Evolutionary conservation across 2,329 filamentous ascomycete species (phyloP).

Genomic region (Ophiocordyceps australis): DNA sequence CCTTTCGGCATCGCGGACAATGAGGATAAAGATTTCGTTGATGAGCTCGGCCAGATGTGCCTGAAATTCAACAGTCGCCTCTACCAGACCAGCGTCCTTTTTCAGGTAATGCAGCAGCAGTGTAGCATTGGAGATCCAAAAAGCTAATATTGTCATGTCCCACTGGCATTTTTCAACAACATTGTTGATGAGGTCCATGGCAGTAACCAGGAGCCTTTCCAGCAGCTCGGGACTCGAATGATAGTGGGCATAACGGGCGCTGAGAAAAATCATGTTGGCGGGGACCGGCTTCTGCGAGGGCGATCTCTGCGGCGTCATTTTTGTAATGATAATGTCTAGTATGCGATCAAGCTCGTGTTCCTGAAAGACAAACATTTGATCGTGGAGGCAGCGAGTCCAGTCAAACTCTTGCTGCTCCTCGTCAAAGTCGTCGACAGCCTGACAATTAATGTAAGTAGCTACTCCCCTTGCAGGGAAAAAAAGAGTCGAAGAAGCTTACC

Average conservation of each 20-base stretch:
- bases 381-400: constrained; percentile 84
- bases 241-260: constrained; percentile 90
- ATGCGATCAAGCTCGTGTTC: constrained; percentile 84
- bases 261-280: constrained; percentile 91
- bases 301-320: constrained; percentile 92
- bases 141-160: constrained; percentile 98
- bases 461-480: too few relatives aligned
- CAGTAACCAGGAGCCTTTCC: constrained; percentile 59
- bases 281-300: constrained; percentile 96
- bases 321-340: constrained; percentile 88
- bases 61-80: constrained; percentile 76
- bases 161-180: constrained; percentile 93
- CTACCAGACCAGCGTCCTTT: constrained; percentile 70
- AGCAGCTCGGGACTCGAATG: constrained; percentile 78
- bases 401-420: constrained; percentile 90
- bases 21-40: constrained; percentile 96
- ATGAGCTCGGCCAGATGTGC: constrained; percentile 84
- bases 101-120: constrained; percentile 91
- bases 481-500: too few relatives aligned
- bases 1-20: constrained; percentile 88
- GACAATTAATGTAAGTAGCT: too few relatives aligned
- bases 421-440: constrained; percentile 61
- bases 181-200: constrained; percentile 92
- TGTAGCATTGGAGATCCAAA: constrained; percentile 97
- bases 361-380: constrained; percentile 99